Evolutionary conservation across 2,329 filamentous ascomycete genomes (phyloP).

Genomic region (Pyrenophora tritici-repentis): DNA sequence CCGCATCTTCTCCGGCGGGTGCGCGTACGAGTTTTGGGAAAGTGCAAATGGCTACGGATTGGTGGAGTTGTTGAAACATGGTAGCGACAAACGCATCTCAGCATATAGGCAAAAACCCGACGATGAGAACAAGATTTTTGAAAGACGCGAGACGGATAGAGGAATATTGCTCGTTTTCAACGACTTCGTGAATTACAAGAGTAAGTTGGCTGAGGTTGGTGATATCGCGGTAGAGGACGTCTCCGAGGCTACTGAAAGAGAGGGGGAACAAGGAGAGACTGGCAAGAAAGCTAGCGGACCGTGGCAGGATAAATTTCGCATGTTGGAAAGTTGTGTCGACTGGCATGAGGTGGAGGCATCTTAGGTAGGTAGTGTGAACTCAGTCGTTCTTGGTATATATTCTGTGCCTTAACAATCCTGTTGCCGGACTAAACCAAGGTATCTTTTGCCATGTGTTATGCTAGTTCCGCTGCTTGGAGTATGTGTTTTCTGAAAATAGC

Average conservation of each 20-base stretch:
- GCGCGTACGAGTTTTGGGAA: slow-evolving; percentile 17
- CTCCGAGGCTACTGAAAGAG: not conserved
- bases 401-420: too few relatives aligned
- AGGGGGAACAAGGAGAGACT: not conserved
- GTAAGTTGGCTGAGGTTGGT: not conserved
- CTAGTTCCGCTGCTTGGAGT: too few relatives aligned
- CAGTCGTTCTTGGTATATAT: too few relatives aligned
- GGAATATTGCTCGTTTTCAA: not conserved
- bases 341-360: not conserved
- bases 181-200: not conserved
- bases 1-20: slow-evolving; percentile 18
- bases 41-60: slow-evolving; percentile 11
- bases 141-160: not conserved
- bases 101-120: too few relatives aligned
- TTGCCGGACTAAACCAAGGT: too few relatives aligned
- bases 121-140: not conserved
- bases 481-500: too few relatives aligned
- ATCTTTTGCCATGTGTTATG: too few relatives aligned
- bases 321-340: not conserved
- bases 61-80: slow-evolving; percentile 1
- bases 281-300: too few relatives aligned
- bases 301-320: not conserved
- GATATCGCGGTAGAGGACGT: not conserved
- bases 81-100: not conserved
- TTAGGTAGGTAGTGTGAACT: too few relatives aligned